Evolutionary conservation across 352 stramenopile species (phyloP).

Genomic region (Halophytophthora batemanensis): DNA sequence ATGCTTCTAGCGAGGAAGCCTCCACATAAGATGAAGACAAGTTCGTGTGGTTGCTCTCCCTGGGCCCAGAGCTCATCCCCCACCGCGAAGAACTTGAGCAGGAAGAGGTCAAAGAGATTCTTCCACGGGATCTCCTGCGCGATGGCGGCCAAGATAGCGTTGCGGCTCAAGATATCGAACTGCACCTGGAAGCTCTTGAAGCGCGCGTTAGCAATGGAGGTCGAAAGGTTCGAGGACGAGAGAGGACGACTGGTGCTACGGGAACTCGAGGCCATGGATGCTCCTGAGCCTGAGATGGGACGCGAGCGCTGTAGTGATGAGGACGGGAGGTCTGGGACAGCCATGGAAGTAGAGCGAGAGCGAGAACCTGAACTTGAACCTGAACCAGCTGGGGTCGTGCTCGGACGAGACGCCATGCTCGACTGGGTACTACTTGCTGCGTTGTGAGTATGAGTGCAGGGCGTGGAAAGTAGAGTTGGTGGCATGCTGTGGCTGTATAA

Average conservation of each 20-base stretch:
- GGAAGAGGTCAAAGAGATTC: conserved; percentile 57
- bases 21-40: conserved; percentile 53
- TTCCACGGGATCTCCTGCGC: conserved; percentile 52
- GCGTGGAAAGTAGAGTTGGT: no score
- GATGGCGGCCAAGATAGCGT: conserved; percentile 40
- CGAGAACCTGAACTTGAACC: background rate
- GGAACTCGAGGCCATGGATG: conserved; percentile 10
- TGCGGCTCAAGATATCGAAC: conserved; percentile 47
- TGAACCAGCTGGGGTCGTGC: conserved; percentile 12
- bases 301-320: background rate
- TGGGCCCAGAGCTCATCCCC: conserved; percentile 40
- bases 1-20: conserved; percentile 37
- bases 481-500: conserved; percentile 1
- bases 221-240: conserved; percentile 46
- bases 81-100: conserved; percentile 50
- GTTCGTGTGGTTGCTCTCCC: conserved; percentile 36
- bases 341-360: no score
- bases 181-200: conserved; percentile 59
- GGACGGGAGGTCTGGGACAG: conserved; percentile 1
- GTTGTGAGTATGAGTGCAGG: no score
- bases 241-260: conserved; percentile 27
- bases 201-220: conserved; percentile 39
- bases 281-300: conserved; percentile 4
- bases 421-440: no score
- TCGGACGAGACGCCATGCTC: conserved; percentile 10